Base-by-base conservation (phyloP, 2,329 filamentous ascomycete genomes). In the Claviceps sorghi region DNA sequence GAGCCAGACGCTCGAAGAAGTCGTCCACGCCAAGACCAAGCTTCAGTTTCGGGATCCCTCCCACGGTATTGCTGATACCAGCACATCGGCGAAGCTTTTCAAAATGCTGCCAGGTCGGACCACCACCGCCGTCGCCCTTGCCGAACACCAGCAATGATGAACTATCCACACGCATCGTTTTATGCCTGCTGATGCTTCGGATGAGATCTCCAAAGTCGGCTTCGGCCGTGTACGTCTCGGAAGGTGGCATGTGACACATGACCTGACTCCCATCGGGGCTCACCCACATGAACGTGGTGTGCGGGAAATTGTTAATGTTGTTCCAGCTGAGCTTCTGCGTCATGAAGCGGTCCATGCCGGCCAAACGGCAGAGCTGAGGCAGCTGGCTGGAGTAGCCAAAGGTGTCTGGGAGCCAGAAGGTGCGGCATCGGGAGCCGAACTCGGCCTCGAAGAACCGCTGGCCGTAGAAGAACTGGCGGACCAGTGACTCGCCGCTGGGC, bases 241-340 rank as follows among this genome's bases (percentile, higher is more conserved):
- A 80, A 1, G 93, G 93, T 3, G 90, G 82, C 93, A 98, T 98
- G 64, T 98, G 93, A 67, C 91, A 97, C 56, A 98, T 81, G 58
- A 98, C 93, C 64, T 97, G 93, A 62, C 87, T 95, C 53, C 93
- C 91, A 66, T 98, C 93, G 15, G 96, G 79, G 13, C 89, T 82
- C 34, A 98, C 90, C 93, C 93, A 98, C 68, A 95, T 95, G 76
- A 98, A 98, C 0, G 93, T 97, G 6, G 93, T 97, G 65, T 97
- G 93, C 0, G 93, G 93, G 71, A 97, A 98, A 64, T 86, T 95
- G 72, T 97, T 97, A 77, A 97, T 97, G 66, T 97, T 97, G 73
- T 97, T 97, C 93, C 93, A 98, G 73, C 91, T 97, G 54, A 98
- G 75, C 72, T 98, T 98, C 68, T 98, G 93, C 0, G 93, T 98